Conservation (phyloP, 2,329 filamentous ascomycete genomes). For the Coleophoma crateriformis region DNA sequence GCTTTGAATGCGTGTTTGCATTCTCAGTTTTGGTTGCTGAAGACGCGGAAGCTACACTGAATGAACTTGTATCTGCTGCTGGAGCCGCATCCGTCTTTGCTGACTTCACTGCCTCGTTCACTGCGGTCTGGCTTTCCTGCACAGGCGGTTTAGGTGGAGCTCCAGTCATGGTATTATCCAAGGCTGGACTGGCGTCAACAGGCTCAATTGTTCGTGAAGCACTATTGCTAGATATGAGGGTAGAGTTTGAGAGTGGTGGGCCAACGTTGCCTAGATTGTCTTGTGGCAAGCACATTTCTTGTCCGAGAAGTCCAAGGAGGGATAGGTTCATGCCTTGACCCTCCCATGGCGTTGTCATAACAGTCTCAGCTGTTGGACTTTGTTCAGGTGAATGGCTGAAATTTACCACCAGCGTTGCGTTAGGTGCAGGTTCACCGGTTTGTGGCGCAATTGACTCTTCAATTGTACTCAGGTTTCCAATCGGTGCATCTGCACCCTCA, state of each 20-base stretch:
- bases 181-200: background rate
- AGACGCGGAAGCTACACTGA: conserved; percentile 2
- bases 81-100: background rate
- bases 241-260: background rate
- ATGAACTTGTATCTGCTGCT: conserved; percentile 1
- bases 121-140: background rate
- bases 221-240: background rate
- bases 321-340: background rate
- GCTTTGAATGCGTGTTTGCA: conserved; percentile 12
- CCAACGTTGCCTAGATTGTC: background rate
- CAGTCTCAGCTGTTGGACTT: conserved; percentile 3
- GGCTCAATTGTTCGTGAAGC: background rate
- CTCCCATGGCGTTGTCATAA: conserved; percentile 11
- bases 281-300: background rate
- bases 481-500: conserved; percentile 25
- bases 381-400: conserved; percentile 3
- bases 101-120: background rate
- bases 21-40: conserved; percentile 11
- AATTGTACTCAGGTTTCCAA: conserved; percentile 23
- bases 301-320: no score
- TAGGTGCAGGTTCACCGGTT: background rate
- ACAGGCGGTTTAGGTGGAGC: background rate
- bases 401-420: background rate
- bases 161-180: background rate
- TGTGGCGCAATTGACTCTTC: conserved; percentile 6